Evolutionary conservation across 345 rosid genomes (phyloP), one percentile per base, ranked within the genome.

Genomic region (Populus tremula): DNA sequence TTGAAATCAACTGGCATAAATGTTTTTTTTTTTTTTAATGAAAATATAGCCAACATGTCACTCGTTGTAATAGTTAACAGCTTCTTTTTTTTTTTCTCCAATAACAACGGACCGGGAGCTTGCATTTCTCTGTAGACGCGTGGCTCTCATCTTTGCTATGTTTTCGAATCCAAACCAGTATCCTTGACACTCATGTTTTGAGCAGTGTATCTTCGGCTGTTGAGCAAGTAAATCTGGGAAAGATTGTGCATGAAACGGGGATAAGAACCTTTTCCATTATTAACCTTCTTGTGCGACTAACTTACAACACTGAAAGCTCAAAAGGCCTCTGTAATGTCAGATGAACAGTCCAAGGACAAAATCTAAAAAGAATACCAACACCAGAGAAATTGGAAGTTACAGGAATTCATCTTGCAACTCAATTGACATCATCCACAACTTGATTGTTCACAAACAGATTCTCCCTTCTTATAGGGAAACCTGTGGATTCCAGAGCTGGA

Each of bases 381-480:
- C 35, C 66, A 33, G 36, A 13, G 59, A 76, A 80, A 76, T 50
- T 67, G 31, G 54, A 56, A 2, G 20, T 73, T 63, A 29, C 25
- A 64, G 72, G 66, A 76, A 76, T 21, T 72, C 69, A 45, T 69
- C 73, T 73, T 33, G 70, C 20, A n/a, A 69, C 45, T 88, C 79
- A 88, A 80, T 76, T 81, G 78, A 80, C 84, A 70, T 90, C 93
- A 79, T 91, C 91, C 47, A 80, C 87, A 67, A 70, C 90, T 86
- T 89, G 88, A 84, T 78, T 89, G 87, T 87, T 87, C 72, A 71
- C 89, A 73, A 67, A 90, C 8, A 90, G 49, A 68, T 83, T 76
- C 83, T 89, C 95, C 74, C 95, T 89, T 86, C 96, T 88, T 64
- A 91, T 87, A 49, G 91, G 69, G 79, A 84, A 88, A 63, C 90